phyloP scores from a whole-genome alignment of 208 protist species.

The Trypanosomatidae sp. region DNA sequence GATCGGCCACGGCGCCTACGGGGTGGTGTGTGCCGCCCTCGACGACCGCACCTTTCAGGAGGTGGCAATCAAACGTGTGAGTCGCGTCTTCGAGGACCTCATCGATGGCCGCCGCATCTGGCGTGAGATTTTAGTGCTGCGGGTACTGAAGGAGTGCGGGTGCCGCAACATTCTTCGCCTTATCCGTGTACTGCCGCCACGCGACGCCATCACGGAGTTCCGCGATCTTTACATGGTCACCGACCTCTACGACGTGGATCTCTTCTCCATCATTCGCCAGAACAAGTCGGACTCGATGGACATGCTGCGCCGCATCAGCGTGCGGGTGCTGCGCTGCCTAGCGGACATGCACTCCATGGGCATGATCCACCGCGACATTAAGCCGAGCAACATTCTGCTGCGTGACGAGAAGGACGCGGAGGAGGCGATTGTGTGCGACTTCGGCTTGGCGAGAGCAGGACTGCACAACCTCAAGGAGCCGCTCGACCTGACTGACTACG shows the following conservation, averaged over 20 bases:
- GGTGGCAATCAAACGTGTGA: conserved; percentile 98
- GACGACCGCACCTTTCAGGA: conserved; percentile 76
- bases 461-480: conserved; percentile 68
- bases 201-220: conserved; percentile 69
- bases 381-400: conserved; percentile 94
- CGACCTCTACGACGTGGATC: conserved; percentile 95
- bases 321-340: conserved; percentile 94
- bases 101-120: conserved; percentile 96
- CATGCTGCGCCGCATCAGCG: conserved; percentile 94
- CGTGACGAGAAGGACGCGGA: conserved; percentile 73
- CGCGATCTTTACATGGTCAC: conserved; percentile 90
- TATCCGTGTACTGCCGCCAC: conserved; percentile 68
- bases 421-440: conserved; percentile 94
- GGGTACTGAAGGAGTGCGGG: conserved; percentile 88
- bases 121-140: conserved; percentile 95
- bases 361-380: conserved; percentile 97
- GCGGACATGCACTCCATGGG: conserved; percentile 97
- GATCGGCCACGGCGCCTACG: conserved; percentile 91
- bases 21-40: conserved; percentile 80
- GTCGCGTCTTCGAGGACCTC: conserved; percentile 94
- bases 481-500: conserved; percentile 95
- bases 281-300: conserved; percentile 56
- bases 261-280: conserved; percentile 80
- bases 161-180: conserved; percentile 94
- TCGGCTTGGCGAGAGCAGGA: conserved; percentile 86